A percentile compares a stretch with the other conserved stretches of the same genome.
phyloP scores from a whole-genome alignment of 805 yeast species.

The Teunomyces panamensis region DNA sequence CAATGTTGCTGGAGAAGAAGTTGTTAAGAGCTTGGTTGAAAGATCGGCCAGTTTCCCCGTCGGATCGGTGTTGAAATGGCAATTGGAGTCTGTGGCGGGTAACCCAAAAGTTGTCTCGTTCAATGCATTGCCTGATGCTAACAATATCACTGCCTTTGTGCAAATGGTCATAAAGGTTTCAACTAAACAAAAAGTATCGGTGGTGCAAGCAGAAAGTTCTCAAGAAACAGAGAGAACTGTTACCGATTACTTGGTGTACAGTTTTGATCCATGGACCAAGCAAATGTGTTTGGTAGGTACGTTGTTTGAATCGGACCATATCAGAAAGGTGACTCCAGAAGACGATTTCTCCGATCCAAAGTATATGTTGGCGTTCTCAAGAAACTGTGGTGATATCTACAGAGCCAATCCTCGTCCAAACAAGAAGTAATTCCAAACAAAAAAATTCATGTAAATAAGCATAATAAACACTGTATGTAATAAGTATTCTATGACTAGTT shows the following conservation, averaged over 20 bases:
- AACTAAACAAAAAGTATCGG: constrained; percentile 36
- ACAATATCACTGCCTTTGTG: constrained; percentile 35
- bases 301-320: constrained; percentile 35
- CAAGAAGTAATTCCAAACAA: constrained; percentile 5
- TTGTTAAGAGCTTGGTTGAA: constrained; percentile 27
- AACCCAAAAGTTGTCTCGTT: constrained; percentile 73
- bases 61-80: constrained; percentile 67
- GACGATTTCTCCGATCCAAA: constrained; percentile 15
- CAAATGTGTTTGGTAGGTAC: constrained; percentile 40
- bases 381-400: constrained; percentile 38
- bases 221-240: constrained; percentile 27
- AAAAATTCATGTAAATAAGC: constrained; percentile 3
- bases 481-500: not conserved
- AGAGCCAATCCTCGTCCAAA: constrained; percentile 30
- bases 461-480: constrained; percentile 2
- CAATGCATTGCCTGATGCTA: constrained; percentile 56
- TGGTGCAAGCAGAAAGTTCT: constrained; percentile 18
- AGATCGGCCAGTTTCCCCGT: constrained; percentile 49
- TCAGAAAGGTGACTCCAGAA: constrained; percentile 38
- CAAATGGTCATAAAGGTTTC: constrained; percentile 38
- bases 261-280: constrained; percentile 37
- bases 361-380: constrained; percentile 26
- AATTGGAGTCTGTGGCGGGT: constrained; percentile 62
- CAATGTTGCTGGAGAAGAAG: constrained; percentile 33
- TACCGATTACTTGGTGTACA: constrained; percentile 37